Base-by-base conservation (phyloP, 805 yeast genomes). In the Scheffersomyces ergatensis region DNA sequence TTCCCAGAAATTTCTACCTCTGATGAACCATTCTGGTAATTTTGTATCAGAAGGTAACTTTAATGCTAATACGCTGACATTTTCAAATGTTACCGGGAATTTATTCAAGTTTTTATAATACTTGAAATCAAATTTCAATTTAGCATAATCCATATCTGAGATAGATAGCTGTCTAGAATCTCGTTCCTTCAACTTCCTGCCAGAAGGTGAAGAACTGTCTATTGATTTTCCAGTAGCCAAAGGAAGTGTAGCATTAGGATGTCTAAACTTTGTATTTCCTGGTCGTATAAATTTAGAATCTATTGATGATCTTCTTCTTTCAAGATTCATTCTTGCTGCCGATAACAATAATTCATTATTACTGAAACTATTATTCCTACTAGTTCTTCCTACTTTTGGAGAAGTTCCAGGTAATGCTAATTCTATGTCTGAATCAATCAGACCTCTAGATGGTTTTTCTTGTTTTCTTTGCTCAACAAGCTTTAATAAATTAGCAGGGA, bases 21-120 rank as follows among this genome's bases (percentile, higher is more conserved):
- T 59, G 16, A 67, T 67, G 51, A 87, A 86, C 97, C 97, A 89
- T 1, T 57, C 65, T 0, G 96, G 95, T n/a, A 89, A 66, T 31
- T 73, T 67, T 11, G 69, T 61, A 37, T 82, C 89, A 7, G 72
- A 65, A 0, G 96, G 95, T 5, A 85, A 69, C 37, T 65, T 66
- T 39, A 80, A 54, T 48, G 63, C 65, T 30, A 76, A 62, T 23
- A 58, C 55, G 14, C 66, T 63, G n/a, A 66, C 67, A 46, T 64
- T 63, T 34, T 62, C 66, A 47, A 55, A 63, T 31, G 55, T 60
- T 25, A 54, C 50, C 19, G 58, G 53, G 24, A 57, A 50, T 44
- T 64, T 58, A 37, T 63, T 60, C 35, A 62, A 52, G 39, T 70
- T 67, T 50, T 68, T 72, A 47, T 78, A 76, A 52, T 73, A 70